phyloP scores from a whole-genome alignment of 2,329 filamentous ascomycete species.

The Aspergillus sp. region DNA sequence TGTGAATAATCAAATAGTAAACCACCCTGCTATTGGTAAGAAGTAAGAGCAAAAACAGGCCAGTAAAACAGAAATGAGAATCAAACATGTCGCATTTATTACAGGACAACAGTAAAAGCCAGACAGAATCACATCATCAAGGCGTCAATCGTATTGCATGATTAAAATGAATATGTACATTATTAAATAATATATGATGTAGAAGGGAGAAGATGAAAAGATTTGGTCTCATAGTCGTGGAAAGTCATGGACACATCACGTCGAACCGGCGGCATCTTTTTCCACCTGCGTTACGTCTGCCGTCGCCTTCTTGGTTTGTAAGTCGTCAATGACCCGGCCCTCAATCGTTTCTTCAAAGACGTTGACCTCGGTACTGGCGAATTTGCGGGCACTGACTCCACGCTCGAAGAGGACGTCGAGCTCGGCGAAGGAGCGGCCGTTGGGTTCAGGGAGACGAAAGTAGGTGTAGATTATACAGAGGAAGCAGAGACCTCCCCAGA shows the following conservation, averaged over 20 bases:
- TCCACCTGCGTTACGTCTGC: constrained; percentile 52
- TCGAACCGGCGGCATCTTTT: constrained; percentile 31
- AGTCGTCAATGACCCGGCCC: constrained; percentile 21
- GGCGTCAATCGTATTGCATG: neutral
- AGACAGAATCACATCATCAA: neutral
- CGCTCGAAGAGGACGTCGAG: constrained; percentile 80
- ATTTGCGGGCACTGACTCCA: constrained; percentile 66
- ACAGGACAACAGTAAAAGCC: neutral
- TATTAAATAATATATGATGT: too few species aligned
- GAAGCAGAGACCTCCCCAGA: constrained; percentile 79
- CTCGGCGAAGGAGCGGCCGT: constrained; percentile 77
- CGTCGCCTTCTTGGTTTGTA: constrained; percentile 41
- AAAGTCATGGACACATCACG: constrained; percentile 4
- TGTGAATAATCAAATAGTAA: too few species aligned
- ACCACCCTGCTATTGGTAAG: too few species aligned
- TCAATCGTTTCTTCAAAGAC: constrained; percentile 46
- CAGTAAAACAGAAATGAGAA: neutral
- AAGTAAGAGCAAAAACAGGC: too few species aligned
- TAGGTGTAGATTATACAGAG: constrained; percentile 76
- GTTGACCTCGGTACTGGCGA: constrained; percentile 54
- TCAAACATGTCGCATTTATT: too few species aligned
- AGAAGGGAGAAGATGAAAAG: neutral
- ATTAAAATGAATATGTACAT: too few species aligned
- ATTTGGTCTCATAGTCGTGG: neutral
- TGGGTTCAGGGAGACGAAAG: constrained; percentile 75